Evolutionary conservation across 345 rosid species (phyloP), one percentile per base, ranked within the genome.

Genomic region (Dipteronia sinensis): DNA sequence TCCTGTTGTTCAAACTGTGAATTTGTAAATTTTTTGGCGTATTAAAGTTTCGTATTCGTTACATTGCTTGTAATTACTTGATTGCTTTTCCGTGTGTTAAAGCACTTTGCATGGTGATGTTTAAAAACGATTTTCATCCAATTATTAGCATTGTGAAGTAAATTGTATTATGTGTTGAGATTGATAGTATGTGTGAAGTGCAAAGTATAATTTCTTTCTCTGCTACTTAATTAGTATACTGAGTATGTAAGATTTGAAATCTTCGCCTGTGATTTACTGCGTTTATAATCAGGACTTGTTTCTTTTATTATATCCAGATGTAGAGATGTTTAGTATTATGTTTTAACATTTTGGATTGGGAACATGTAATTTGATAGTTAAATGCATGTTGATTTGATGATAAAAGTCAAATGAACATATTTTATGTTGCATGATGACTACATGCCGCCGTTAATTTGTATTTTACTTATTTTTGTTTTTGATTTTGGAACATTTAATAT

Each of bases 121-220:
- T 8, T 42, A 2, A 42, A 42, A 7, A 8, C 9, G 10, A 42
- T 7, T 7, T 46, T 46, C 49, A 9, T 46, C 49, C 15, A 46
- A n/a, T 20, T 59, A 59, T n/a, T 10, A 20, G 11, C 64, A 59
- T 59, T 59, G 64, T 59, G 64, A 59, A 59, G 64, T 59, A 59
- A 22, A n/a, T 59, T 59, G 64, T 22, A 59, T 2, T 59, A 22
- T 59, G 64, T 20, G 22, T 58, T 20, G 25, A 17, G 22, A 73
- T 72, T 56, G 31, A 34, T 44, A 72, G n/a, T 31, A 8, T 53
- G 64, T 34, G 65, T 34, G 17, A 56, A 55, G 64, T 56, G 75
- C 59, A 23, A 22, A 69, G 5, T 15, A 11, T 47, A 47, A 65
- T 46, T 71, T 22, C 64, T 61, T 23, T 20, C 4, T 9, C 22